Base-by-base conservation (phyloP, 257 asterid species). In the Petunia secreta region DNA sequence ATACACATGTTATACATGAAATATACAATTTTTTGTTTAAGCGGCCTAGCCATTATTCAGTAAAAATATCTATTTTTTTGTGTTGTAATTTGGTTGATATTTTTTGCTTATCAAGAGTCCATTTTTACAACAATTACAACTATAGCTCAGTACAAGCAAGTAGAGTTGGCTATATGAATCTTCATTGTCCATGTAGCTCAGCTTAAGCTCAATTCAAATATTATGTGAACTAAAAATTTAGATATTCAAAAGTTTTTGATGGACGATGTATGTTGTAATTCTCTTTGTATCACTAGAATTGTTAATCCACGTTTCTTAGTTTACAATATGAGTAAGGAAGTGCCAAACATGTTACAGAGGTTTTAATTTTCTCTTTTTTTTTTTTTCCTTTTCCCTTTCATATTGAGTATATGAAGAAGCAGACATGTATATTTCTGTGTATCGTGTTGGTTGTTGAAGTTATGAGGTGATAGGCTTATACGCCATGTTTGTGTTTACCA, bases 361-460 rank as follows among this genome's bases (percentile, higher is more conserved):
- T 39, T 43, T 16, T 68, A 44, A 8, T 68, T 44, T 44, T 68
- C 4, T 64, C 0, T 1, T 66, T 66, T 15, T 1, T 40, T 67
- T 68, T 13, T 44, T 43, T 50, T 50, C 0, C 2, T 38, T 43
- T 8, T 4, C 4, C 4, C 38, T 8, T n/a, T 43, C 44, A 34
- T 68, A 43, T 8, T 44, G 75, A 9, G 3, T 68, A 68, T 68
- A 44, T 68, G 57, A 68, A 68, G 75, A n/a, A 44, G 40, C 9
- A 43, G 4, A 8, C 57, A n/a, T 44, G n/a, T 67, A 8, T 64
- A 64, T 64, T 5, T 0, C 37, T 64, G 34, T 64, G 10, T 66
- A 66, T 66, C 37, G 8, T 37, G 44, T 63, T 63, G 36, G 4
- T 4, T 63, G n/a, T 7, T 8, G 68, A 63, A 63, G 44, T 15